A percentile compares a stretch with the other conserved stretches of the same genome.
Evolutionary conservation across 2,329 filamentous ascomycete genomes (phyloP).

Genomic region (Plectosphaerella cucumerina): DNA sequence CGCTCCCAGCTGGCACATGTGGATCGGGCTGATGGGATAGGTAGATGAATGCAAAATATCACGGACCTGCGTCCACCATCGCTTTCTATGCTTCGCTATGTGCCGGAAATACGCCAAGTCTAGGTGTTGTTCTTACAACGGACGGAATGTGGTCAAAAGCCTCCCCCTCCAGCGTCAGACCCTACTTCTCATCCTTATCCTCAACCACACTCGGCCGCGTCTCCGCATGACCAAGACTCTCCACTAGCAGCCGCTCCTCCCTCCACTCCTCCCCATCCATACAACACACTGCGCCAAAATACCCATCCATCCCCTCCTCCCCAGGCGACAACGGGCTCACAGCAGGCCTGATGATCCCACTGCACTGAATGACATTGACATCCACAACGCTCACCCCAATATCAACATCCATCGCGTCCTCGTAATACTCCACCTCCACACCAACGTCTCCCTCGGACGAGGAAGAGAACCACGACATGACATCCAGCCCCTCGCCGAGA

Average conservation of each 20-base stretch:
- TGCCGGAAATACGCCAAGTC: too few relatives aligned
- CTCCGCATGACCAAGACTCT: neutral
- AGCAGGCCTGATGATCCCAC: neutral
- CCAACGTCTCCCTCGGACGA: neutral
- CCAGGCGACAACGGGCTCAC: neutral
- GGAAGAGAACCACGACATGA: neutral
- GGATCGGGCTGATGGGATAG: conserved; percentile 13
- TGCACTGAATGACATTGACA: neutral
- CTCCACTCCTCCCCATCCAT: neutral
- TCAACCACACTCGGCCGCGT: neutral
- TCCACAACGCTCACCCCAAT: neutral
- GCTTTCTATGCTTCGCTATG: too few relatives aligned
- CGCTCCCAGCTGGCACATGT: conserved; percentile 9
- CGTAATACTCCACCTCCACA: neutral
- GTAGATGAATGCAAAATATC: conserved; percentile 13
- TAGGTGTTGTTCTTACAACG: too few relatives aligned
- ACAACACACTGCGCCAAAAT: neutral
- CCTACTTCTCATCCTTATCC: neutral
- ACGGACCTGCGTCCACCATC: neutral
- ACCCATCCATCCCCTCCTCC: neutral
- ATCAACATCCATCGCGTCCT: neutral
- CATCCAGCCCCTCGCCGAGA: neutral
- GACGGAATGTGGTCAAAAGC: too few relatives aligned
- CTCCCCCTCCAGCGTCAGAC: too few relatives aligned
- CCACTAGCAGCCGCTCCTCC: neutral